Evolutionary conservation across 768 basidiomycete species (phyloP).

Genomic region (Lactarius hengduanensis): DNA sequence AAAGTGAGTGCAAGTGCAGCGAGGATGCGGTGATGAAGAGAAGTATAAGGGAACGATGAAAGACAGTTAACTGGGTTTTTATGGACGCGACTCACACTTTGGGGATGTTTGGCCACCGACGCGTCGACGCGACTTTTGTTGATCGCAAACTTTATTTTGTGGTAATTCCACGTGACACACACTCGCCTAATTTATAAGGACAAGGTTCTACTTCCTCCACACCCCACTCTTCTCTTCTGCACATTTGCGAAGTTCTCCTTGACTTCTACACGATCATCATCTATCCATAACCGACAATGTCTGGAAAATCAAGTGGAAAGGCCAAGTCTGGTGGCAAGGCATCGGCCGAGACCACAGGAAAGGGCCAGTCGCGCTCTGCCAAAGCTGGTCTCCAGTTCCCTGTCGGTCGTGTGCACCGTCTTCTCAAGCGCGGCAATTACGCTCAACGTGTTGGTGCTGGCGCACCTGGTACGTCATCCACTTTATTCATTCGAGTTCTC

Average conservation of each 20-base stretch:
- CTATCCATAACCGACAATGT: constrained; percentile 34
- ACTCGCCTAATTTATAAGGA: constrained; percentile 13
- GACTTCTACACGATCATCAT: not conserved
- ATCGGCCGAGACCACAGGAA: constrained; percentile 42
- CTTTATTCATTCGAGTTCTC: not conserved
- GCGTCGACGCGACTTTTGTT: constrained; percentile 40
- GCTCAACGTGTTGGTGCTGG: constrained; percentile 86
- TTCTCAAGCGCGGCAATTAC: constrained; percentile 83
- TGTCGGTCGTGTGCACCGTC: constrained; percentile 91
- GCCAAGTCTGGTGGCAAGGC: constrained; percentile 55
- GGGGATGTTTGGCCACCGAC: constrained; percentile 39
- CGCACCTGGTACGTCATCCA: constrained; percentile 60
- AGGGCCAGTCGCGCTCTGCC: constrained; percentile 67
- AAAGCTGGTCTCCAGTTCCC: constrained; percentile 84
- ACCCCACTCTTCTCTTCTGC: constrained; percentile 20
- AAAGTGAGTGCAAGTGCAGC: constrained; percentile 13
- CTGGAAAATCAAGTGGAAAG: constrained; percentile 56
- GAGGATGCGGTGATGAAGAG: constrained; percentile 10
- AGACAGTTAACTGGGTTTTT: constrained; percentile 33
- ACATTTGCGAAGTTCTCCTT: constrained; percentile 6
- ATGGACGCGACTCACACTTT: constrained; percentile 37
- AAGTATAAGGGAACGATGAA: constrained; percentile 19
- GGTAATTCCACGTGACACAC: constrained; percentile 16
- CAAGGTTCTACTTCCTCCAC: not conserved
- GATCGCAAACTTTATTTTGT: constrained; percentile 34